phyloP scores from a whole-genome alignment of 2,329 filamentous ascomycete genomes.

The Diaporthe batatas region DNA sequence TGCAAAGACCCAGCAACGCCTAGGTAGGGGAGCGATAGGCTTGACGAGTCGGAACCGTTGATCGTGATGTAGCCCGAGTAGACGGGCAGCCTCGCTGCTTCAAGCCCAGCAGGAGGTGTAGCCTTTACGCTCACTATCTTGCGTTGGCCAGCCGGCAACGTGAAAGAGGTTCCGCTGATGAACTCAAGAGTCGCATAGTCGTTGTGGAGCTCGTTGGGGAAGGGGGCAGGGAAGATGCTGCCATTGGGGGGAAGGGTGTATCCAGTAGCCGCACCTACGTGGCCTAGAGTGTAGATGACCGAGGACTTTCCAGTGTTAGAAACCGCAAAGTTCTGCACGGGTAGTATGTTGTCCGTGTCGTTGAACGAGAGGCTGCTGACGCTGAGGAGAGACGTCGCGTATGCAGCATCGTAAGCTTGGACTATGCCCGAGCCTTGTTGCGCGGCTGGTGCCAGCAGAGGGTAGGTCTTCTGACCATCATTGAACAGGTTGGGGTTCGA shows the following conservation, averaged over 20 bases:
- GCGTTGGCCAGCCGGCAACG: constrained; percentile 57
- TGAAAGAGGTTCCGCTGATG: constrained; percentile 54
- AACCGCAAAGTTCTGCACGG: constrained; percentile 65
- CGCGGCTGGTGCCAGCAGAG: constrained; percentile 65
- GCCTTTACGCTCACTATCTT: constrained; percentile 61
- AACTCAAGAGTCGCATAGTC: constrained; percentile 59
- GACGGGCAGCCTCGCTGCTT: constrained; percentile 58
- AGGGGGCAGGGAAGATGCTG: constrained; percentile 54
- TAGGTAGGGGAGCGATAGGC: constrained; percentile 56
- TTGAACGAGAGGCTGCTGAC: constrained; percentile 73
- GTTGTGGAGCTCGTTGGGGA: constrained; percentile 60
- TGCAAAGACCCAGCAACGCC: constrained; percentile 57
- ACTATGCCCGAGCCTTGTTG: constrained; percentile 74
- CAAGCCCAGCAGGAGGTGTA: constrained; percentile 54
- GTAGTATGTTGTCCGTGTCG: constrained; percentile 69
- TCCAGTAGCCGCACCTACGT: constrained; percentile 64
- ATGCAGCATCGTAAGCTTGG: constrained; percentile 71
- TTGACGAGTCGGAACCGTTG: constrained; percentile 57
- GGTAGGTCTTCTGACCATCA: constrained; percentile 53
- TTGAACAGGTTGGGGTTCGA: constrained; percentile 65
- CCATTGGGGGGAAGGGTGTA: constrained; percentile 62
- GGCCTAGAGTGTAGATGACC: constrained; percentile 65
- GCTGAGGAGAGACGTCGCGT: constrained; percentile 65
- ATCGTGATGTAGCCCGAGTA: constrained; percentile 64
- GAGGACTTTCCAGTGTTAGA: constrained; percentile 64